Base-by-base conservation (phyloP, 768 basidiomycete genomes). In the Mycena rosella region DNA sequence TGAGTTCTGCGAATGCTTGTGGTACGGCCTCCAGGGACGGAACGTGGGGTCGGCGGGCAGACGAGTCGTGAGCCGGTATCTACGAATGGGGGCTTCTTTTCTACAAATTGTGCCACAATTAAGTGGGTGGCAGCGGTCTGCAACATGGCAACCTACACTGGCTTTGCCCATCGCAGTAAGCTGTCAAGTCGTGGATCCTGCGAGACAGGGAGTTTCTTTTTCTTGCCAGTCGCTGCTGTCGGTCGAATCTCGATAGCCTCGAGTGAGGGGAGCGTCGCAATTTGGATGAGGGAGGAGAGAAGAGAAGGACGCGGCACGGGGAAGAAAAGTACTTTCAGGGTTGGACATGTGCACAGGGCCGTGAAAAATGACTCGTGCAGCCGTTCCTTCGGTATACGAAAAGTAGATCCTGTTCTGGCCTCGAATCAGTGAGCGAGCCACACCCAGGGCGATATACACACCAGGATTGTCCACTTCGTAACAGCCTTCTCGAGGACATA, bases 241-340 rank as follows among this genome's bases (percentile, higher is more conserved):
- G 3, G 15, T 5, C 59, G 59, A 6, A 61, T 52, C 9, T 51
- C 60, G 3, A 60, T 26, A 13, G 60, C 60, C 27, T 60, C 60
- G 24, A 60, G 48, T 6, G 48, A 17, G 17, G 60, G 49, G 13
- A 29, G 13, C 20, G 36, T 11, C 6, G 48, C 60, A 49, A 60
- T 40, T 29, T 60, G 14, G 36, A 30, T 52, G 27, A 60, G 26
- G 38, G 44, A 3, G 24, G 57, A 40, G 2, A 29, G 7, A 15
- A 32, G 26, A 26, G 2, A 2, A 2, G 5, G 6, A 20, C 9
- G 18, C 36, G 34, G 48, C 11, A 11, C 15, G 1, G 27, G 38
- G 26, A 60, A 30, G 2, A 36, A 60, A 3, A 60, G 15, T 32
- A 15, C 38, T 32, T 51, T 60, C 9, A 60, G 36, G 4, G 24